Evolutionary conservation across 805 yeast species (phyloP), one percentile per base, ranked within the genome.

Genomic region (Candida sanyiensis): DNA sequence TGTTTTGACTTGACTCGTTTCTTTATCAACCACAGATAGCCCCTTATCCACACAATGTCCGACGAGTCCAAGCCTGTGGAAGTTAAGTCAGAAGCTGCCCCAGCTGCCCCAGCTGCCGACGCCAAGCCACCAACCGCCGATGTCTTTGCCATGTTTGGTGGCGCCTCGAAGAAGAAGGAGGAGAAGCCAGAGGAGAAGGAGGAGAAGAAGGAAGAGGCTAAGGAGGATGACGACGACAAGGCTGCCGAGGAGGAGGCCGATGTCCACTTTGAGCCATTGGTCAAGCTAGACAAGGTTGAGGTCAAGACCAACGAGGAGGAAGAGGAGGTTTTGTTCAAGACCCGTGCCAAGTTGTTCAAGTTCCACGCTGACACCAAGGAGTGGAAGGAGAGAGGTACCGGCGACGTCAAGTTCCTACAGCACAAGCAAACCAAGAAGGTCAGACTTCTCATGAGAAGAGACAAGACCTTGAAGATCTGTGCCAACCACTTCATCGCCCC

Each of bases 371-470:
- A 87, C 44, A 56, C 80, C 38, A 82, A 81, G 58, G 97, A 93
- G 68, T 93, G 98, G 98, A 93, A 93, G 66, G 98, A 93, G 74
- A 85, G 98, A 72, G 98, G 98, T 56, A 87, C 96, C 25, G 98
- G 98, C 58, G 98, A 93, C 59, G 96, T 88, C 55, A 87, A 93
- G 68, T 86, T 93, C 66, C 77, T 93, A 62, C 73, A 90, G 70
- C 96, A 90, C 71, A 88, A 87, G 65, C 67, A 68, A 46, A 70
- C 86, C 43, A 74, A 76, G 43, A 89, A 87, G 69, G 86, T 85
- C 48, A 83, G 98, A 71, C 66, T 93, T 50, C 72, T 93, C 60
- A 93, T 93, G 98, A 87, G 98, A 78, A 87, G 98, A 72, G 98
- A 93, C 71, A 90, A 90, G 74, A 93, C 97, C 40, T 76, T 93